These are phyloP conservation scores for Exidia glandulosa DNA, from an alignment of 768 basidiomycete genomes.

Conservation along the genomic window DNA sequence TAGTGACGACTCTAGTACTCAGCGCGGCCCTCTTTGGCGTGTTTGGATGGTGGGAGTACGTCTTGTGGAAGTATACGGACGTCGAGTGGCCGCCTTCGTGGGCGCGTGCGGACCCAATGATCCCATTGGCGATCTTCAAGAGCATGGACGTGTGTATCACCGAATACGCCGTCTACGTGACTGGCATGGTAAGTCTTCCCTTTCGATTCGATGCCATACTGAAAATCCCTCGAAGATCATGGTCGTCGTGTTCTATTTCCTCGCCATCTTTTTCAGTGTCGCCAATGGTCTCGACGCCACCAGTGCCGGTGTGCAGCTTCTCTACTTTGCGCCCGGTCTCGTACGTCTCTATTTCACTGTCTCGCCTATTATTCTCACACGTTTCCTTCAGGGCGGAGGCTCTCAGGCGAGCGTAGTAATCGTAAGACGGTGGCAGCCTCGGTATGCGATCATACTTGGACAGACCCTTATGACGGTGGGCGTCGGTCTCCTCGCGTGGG, in stretches of 20 bases:
- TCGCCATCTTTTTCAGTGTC: constrained; percentile 37
- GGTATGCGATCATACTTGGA: constrained; percentile 31
- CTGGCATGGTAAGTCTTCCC: no score
- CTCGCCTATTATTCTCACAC: not conserved
- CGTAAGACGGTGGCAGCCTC: constrained; percentile 27
- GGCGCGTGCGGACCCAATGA: constrained; percentile 25
- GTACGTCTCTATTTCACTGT: constrained; percentile 15
- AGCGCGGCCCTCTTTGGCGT: constrained; percentile 30
- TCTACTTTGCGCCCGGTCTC: constrained; percentile 42
- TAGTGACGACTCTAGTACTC: constrained; percentile 37
- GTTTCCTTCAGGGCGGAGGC: constrained; percentile 25
- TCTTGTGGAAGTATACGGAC: constrained; percentile 12
- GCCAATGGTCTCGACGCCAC: constrained; percentile 25
- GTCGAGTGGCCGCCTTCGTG: not conserved
- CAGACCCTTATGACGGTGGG: constrained; percentile 25
- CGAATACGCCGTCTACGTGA: constrained; percentile 27
- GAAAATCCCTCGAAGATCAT: not conserved
- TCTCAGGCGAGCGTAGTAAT: constrained; percentile 22
- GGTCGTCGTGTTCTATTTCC: constrained; percentile 39
- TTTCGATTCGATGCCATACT: constrained; percentile 27
- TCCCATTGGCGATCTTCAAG: constrained; percentile 35
- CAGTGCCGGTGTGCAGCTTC: constrained; percentile 34
- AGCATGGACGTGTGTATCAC: constrained; percentile 30
- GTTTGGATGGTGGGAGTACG: constrained; percentile 33
- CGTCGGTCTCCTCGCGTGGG: constrained; percentile 33